phyloP scores from a whole-genome alignment of 2,329 filamentous ascomycete species.

The Colletotrichum truncatum region DNA sequence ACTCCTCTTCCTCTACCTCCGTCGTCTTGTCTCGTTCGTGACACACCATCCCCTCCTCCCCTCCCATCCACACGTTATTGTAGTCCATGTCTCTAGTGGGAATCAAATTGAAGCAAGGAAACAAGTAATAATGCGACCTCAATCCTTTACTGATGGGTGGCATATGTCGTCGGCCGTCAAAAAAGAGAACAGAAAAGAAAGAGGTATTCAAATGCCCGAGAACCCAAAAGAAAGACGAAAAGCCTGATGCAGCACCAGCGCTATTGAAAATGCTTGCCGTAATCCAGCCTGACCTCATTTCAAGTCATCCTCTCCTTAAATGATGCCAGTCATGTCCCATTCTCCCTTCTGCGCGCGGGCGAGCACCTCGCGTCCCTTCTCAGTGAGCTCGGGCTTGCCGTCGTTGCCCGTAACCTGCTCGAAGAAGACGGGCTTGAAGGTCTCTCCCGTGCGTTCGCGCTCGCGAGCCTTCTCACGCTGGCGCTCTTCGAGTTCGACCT shows the following conservation, averaged over 20 bases:
- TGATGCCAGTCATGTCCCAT: constrained; percentile 58
- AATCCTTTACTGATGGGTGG: too few relatives aligned
- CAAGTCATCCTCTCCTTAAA: constrained; percentile 31
- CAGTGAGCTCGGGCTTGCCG: constrained; percentile 64
- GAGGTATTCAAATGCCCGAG: not conserved
- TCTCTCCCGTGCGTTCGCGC: constrained; percentile 73
- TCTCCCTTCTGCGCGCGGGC: constrained; percentile 62
- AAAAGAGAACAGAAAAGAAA: too few relatives aligned
- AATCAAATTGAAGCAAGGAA: too few relatives aligned
- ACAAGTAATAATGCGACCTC: too few relatives aligned
- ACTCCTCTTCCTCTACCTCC: too few relatives aligned
- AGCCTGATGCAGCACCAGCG: not conserved
- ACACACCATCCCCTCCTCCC: too few relatives aligned
- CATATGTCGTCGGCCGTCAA: too few relatives aligned
- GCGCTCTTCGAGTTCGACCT: constrained; percentile 90
- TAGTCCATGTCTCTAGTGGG: too few relatives aligned
- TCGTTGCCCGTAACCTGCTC: constrained; percentile 65
- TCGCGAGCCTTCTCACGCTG: constrained; percentile 88
- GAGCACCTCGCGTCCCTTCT: constrained; percentile 60
- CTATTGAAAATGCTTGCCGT: not conserved
- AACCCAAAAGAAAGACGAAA: not conserved
- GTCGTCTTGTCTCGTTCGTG: too few relatives aligned
- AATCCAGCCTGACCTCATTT: not conserved
- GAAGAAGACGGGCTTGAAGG: constrained; percentile 93
- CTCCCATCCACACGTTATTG: too few relatives aligned